A percentile compares a stretch with the other conserved stretches of the same genome.
phyloP scores from a whole-genome alignment of 441 rosid species.

The Pelargonium citronellum region DNA sequence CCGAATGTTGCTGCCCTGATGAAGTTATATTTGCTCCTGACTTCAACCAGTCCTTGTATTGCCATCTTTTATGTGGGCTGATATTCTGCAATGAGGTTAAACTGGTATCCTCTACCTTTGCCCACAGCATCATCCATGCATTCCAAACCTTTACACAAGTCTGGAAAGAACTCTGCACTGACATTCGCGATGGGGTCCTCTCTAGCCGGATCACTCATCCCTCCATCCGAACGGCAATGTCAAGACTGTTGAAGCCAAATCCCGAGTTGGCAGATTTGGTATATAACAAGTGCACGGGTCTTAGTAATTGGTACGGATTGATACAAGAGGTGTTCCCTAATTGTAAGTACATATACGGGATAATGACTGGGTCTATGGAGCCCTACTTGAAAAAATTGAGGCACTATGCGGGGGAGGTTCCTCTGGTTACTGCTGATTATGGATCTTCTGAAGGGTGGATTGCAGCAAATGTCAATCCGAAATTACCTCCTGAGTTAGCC shows the following conservation, averaged over 20 bases:
- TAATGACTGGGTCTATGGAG: conserved; percentile 99
- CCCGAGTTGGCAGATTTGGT: conserved; percentile 62
- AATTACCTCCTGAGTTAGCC: conserved; percentile 57
- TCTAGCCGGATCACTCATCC: conserved; percentile 50
- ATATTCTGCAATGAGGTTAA: conserved; percentile 64
- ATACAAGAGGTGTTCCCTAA: conserved; percentile 87
- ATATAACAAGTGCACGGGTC: conserved; percentile 41
- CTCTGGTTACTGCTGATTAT: conserved; percentile 75
- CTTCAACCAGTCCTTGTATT: conserved; percentile 77
- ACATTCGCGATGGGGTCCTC: conserved; percentile 60
- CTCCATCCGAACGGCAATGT: conserved; percentile 59
- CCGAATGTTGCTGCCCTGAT: conserved; percentile 73
- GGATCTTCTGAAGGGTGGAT: conserved; percentile 98
- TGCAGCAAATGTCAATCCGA: conserved; percentile 76
- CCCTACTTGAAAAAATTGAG: conserved; percentile 72
- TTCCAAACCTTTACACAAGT: conserved; percentile 70
- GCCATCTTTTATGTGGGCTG: conserved; percentile 91
- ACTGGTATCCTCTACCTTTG: conserved; percentile 62
- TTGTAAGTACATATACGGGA: conserved; percentile 77
- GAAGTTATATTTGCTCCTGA: conserved; percentile 90
- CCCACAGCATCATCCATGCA: conserved; percentile 72
- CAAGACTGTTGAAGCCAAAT: conserved; percentile 59
- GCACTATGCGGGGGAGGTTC: conserved; percentile 74
- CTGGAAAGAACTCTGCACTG: conserved; percentile 73
- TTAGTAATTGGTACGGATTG: conserved; percentile 86